These are phyloP conservation scores for Neurospora africana DNA, from an alignment of 495 filamentous ascomycete genomes.

Conservation along the genomic window DNA sequence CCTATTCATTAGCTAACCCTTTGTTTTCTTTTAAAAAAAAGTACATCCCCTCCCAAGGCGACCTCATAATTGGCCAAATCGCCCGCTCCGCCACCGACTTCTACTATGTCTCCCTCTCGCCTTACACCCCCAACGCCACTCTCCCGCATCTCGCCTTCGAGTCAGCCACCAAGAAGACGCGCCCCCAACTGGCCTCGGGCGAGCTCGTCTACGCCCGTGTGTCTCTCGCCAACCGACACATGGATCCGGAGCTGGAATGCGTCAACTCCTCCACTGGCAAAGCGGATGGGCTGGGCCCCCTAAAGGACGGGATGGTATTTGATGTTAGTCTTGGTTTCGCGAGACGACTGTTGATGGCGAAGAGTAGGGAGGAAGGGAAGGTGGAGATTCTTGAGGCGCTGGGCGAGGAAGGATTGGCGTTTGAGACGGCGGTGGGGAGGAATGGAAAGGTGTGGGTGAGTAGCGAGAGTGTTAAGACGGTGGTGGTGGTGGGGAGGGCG, in stretches of 20 bases:
- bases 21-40: conserved; percentile 22
- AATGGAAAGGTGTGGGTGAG: conserved; percentile 92
- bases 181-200: conserved; percentile 62
- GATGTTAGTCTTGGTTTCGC: conserved; percentile 71
- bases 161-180: conserved; percentile 80
- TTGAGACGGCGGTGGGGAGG: conserved; percentile 89
- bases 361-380: conserved; percentile 51
- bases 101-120: conserved; percentile 52
- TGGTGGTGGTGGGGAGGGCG: conserved; percentile 67
- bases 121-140: conserved; percentile 59
- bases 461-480: conserved; percentile 54
- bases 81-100: conserved; percentile 62
- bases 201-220: conserved; percentile 81
- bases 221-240: conserved; percentile 60
- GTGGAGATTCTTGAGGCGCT: conserved; percentile 74
- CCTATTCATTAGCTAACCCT: neutral
- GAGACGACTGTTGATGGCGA: conserved; percentile 58
- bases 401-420: conserved; percentile 64
- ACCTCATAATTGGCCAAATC: conserved; percentile 78
- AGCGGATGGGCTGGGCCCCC: conserved; percentile 73
- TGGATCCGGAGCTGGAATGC: conserved; percentile 84
- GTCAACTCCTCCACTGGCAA: conserved; percentile 79
- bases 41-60: conserved; percentile 68
- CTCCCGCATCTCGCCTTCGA: conserved; percentile 88
- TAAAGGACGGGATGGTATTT: conserved; percentile 82